A percentile compares a stretch with the other conserved stretches of the same genome.
phyloP scores from a whole-genome alignment of 2,329 filamentous ascomycete genomes.

The Colletotrichum euphorbiae region DNA sequence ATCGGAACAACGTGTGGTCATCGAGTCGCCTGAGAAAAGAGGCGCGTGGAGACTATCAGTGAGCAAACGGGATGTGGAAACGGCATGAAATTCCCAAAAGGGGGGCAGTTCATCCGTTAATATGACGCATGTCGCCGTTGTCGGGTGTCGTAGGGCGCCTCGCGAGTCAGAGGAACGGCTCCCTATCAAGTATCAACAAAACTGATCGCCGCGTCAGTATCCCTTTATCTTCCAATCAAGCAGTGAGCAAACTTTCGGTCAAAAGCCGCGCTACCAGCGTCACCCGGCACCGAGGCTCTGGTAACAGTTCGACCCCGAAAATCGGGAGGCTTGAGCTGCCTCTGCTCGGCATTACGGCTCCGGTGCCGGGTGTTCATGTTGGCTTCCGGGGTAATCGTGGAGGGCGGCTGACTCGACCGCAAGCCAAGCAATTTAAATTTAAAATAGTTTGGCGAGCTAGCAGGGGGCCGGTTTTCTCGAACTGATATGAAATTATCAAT shows the following conservation, averaged over 20 bases:
- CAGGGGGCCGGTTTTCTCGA: constrained; percentile 12
- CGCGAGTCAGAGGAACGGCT: constrained; percentile 24
- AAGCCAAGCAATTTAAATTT: constrained; percentile 23
- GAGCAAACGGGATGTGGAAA: constrained; percentile 1
- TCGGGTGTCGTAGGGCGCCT: constrained; percentile 16
- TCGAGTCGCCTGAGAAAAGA: constrained; percentile 6
- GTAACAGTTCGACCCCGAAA: constrained; percentile 4
- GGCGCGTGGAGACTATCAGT: not conserved
- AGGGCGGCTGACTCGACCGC: constrained; percentile 24
- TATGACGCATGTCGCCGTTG: constrained; percentile 25
- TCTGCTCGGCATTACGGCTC: not conserved
- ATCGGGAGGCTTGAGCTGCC: constrained; percentile 2
- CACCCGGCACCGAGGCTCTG: constrained; percentile 2
- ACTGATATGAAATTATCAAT: not conserved
- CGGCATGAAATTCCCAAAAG: not conserved
- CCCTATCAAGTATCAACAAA: constrained; percentile 27
- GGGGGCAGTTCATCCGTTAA: not conserved
- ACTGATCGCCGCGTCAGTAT: not conserved
- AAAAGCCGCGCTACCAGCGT: not conserved
- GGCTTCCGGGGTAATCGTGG: constrained; percentile 36
- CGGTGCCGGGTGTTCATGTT: constrained; percentile 17
- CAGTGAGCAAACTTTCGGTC: constrained; percentile 3
- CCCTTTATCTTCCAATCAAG: constrained; percentile 19
- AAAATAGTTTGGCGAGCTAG: constrained; percentile 21
- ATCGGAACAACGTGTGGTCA: not conserved